phyloP scores from a whole-genome alignment of 441 rosid genomes.

The Gossypium schwendimanii region DNA sequence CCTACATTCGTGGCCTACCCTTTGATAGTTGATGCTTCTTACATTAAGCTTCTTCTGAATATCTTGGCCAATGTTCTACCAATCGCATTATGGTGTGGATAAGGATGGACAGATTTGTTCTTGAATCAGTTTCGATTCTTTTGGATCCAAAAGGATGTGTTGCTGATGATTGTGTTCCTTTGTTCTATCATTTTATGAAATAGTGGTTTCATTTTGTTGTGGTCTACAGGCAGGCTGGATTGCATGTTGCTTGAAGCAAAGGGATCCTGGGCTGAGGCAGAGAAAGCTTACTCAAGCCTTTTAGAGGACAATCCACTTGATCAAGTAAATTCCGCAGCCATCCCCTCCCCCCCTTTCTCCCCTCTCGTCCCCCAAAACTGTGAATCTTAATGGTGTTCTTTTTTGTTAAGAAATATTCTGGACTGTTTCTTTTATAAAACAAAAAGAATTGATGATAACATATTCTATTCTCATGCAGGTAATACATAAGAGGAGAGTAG shows the following conservation, averaged over 20 bases:
- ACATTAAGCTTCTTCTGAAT: neutral
- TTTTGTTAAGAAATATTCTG: slow-evolving; percentile 4
- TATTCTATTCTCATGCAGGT: slow-evolving; percentile 35
- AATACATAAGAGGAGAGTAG: slow-evolving; percentile 76
- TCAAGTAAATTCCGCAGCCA: slow-evolving; percentile 45
- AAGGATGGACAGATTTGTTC: neutral
- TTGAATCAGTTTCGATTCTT: slow-evolving; percentile 8
- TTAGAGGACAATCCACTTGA: slow-evolving; percentile 86
- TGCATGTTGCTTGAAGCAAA: slow-evolving; percentile 88
- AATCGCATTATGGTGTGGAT: neutral
- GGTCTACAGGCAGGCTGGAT: slow-evolving; percentile 67
- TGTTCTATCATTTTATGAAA: neutral
- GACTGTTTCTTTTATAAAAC: neutral
- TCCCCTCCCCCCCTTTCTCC: neutral
- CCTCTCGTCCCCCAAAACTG: neutral
- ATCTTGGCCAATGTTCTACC: neutral
- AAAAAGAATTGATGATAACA: neutral
- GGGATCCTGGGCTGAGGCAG: slow-evolving; percentile 89
- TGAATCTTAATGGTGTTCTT: slow-evolving; percentile 1
- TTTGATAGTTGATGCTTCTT: neutral
- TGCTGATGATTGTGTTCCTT: neutral
- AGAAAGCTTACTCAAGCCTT: slow-evolving; percentile 74
- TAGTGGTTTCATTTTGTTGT: slow-evolving; percentile 8
- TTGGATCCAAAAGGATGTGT: neutral
- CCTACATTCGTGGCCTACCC: slow-evolving; percentile 1